These are phyloP conservation scores for Pseudocercospora eumusae DNA, from an alignment of 2,329 filamentous ascomycete genomes.

Conservation along the genomic window DNA sequence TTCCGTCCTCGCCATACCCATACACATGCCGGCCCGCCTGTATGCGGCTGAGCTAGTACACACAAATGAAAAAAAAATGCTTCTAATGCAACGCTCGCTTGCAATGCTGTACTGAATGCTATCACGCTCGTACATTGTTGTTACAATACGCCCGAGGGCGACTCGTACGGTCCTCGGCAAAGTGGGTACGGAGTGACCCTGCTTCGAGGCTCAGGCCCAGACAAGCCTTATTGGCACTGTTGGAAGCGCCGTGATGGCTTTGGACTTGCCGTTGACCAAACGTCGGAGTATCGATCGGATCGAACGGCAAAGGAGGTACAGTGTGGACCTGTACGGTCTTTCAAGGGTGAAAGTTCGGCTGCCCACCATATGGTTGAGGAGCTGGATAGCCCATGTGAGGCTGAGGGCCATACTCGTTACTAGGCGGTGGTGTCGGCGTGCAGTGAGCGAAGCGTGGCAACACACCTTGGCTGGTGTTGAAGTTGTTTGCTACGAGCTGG, in stretches of 20 bases:
- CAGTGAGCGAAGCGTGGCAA: slow-evolving; percentile 30
- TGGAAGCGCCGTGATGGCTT: slow-evolving; percentile 12
- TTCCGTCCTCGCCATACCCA: slow-evolving; percentile 15
- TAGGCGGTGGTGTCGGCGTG: slow-evolving; percentile 40
- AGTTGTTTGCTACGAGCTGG: slow-evolving; percentile 29
- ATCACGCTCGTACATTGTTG: slow-evolving; percentile 33
- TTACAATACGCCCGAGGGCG: slow-evolving; percentile 9
- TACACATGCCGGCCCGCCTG: slow-evolving; percentile 24
- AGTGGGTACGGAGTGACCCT: slow-evolving; percentile 19
- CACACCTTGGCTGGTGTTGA: slow-evolving; percentile 32
- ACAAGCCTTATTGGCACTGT: slow-evolving; percentile 1
- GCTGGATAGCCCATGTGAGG: slow-evolving; percentile 20
- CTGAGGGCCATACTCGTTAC: slow-evolving; percentile 32
- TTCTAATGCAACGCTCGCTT: slow-evolving; percentile 38
- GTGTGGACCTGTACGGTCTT: neutral
- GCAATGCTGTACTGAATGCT: slow-evolving; percentile 37
- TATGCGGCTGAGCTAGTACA: slow-evolving; percentile 27
- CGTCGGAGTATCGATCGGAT: neutral
- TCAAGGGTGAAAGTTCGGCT: slow-evolving; percentile 32
- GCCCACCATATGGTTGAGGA: slow-evolving; percentile 31
- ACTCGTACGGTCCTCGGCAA: slow-evolving; percentile 5
- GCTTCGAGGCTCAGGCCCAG: neutral
- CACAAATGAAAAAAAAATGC: slow-evolving; percentile 27
- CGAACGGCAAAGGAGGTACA: neutral
- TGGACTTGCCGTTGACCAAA: neutral